phyloP scores from a whole-genome alignment of 1,284 basidiomycete genomes.

The Afroboletus lepidellus region DNA sequence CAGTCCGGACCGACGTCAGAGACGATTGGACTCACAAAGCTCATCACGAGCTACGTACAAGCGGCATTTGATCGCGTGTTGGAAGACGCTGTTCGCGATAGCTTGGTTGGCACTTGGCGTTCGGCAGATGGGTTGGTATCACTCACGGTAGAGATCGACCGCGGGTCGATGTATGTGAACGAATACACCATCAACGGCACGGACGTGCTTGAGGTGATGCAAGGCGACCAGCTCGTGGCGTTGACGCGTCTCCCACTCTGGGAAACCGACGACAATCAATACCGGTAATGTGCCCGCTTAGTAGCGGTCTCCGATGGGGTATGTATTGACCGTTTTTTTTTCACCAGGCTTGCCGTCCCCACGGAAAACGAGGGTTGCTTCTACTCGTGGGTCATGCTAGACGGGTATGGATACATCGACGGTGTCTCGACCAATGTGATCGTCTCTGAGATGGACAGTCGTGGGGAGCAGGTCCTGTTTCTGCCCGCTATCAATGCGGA shows the following conservation, averaged over 20 bases:
- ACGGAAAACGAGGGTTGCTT: slow-evolving; percentile 20
- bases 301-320: background rate
- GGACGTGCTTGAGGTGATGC: slow-evolving; percentile 22
- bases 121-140: slow-evolving; percentile 14
- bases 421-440: slow-evolving; percentile 26
- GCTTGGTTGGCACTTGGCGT: slow-evolving; percentile 20
- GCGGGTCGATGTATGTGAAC: slow-evolving; percentile 25
- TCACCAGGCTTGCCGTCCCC: slow-evolving; percentile 16
- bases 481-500: slow-evolving; percentile 16
- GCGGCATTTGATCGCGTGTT: slow-evolving; percentile 40
- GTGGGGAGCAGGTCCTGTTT: slow-evolving; percentile 8
- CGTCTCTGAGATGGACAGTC: background rate
- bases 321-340: background rate
- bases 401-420: slow-evolving; percentile 27
- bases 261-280: slow-evolving; percentile 18
- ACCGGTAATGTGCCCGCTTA: slow-evolving; percentile 9
- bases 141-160: slow-evolving; percentile 20
- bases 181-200: slow-evolving; percentile 22
- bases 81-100: slow-evolving; percentile 17
- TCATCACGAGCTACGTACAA: slow-evolving; percentile 41
- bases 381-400: slow-evolving; percentile 19
- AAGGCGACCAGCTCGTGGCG: background rate
- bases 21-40: slow-evolving; percentile 37
- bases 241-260: slow-evolving; percentile 19
- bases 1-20: slow-evolving; percentile 42